Evolutionary conservation across 306 rosid genomes (phyloP), one percentile per base, ranked within the genome.

Genomic region (Trichosanthes cucumerina): DNA sequence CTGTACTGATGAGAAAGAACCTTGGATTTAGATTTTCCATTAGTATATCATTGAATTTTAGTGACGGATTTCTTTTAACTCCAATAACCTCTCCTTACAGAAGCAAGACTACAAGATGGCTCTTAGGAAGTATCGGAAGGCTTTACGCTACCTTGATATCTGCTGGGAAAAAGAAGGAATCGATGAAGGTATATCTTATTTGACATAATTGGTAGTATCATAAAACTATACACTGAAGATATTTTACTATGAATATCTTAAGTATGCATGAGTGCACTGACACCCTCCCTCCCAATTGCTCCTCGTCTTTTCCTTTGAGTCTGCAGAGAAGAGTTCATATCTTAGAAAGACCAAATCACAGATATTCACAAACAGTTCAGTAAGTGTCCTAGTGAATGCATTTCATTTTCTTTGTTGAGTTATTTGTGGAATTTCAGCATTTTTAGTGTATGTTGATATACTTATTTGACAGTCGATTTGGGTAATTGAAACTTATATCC

Each of bases 141-240:
- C 96, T 49, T 82, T 93, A 47, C 91, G 93, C 72, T 93, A 90
- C 84, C 89, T 89, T 36, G 98, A 93, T 81, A 84, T 91, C 66
- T 93, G 98, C 84, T 93, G 98, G 98, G 98, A 93, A 87, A 93
- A 90, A 86, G 96, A 91, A 39, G 96, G 89, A 47, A 91, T 93
- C 18, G 90, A 93, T 79, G 97, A 90, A 87, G 98, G 98, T 88
- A 49, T 16, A 46, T 71, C 56, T 23, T 44, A 19, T 70, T 70
- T 24, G 38, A 23, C 76, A 11, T 44, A 43, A 44, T 14, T 44
- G 75, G n/a, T 44, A 69, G 34, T 69, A n/a, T 69, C 75, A 44
- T 23, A 6, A 70, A 23, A 70, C 76, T 70, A 24, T 36, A 64
- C 19, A 3, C 24, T 15, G 57, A 39, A 6, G 34, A 9, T 43